These are phyloP conservation scores for Xerocomellus amylosporus DNA, from an alignment of 768 basidiomycete species.

Conservation along the genomic window DNA sequence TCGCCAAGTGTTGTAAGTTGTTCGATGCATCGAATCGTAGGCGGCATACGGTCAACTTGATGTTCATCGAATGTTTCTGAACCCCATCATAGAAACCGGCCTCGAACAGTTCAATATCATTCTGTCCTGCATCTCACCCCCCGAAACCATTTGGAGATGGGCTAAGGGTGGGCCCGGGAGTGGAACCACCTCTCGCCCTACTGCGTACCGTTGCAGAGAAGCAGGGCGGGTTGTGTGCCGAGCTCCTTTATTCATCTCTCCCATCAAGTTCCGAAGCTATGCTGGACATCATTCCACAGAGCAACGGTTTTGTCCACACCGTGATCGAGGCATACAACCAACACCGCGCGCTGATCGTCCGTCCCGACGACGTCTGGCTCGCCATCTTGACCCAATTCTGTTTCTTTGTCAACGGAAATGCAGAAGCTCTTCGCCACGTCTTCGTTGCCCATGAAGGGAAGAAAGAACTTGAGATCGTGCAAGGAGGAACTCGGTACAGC, in stretches of 20 bases:
- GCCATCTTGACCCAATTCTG: conserved; percentile 31
- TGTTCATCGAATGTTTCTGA: too few species aligned
- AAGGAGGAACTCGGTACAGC: neutral
- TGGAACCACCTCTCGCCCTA: neutral
- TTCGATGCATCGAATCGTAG: too few species aligned
- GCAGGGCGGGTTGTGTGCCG: neutral
- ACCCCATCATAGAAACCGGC: too few species aligned
- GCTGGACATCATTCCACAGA: conserved; percentile 15
- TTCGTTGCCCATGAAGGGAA: conserved; percentile 22
- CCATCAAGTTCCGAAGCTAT: neutral
- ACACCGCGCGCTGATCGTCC: conserved; percentile 34
- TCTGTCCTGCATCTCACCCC: neutral
- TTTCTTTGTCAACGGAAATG: conserved; percentile 35
- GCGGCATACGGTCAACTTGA: too few species aligned
- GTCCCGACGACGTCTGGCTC: conserved; percentile 46
- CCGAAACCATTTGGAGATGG: neutral
- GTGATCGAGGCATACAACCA: conserved; percentile 26
- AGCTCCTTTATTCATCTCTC: neutral
- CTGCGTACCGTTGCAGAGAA: neutral
- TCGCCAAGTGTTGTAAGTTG: neutral
- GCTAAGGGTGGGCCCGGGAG: neutral
- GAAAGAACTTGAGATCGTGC: conserved; percentile 18
- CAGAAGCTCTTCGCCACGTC: conserved; percentile 26
- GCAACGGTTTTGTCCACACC: conserved; percentile 30
- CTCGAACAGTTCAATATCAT: neutral